Conservation (phyloP, 768 basidiomycete genomes). For the Nevesoporus exiguus region DNA sequence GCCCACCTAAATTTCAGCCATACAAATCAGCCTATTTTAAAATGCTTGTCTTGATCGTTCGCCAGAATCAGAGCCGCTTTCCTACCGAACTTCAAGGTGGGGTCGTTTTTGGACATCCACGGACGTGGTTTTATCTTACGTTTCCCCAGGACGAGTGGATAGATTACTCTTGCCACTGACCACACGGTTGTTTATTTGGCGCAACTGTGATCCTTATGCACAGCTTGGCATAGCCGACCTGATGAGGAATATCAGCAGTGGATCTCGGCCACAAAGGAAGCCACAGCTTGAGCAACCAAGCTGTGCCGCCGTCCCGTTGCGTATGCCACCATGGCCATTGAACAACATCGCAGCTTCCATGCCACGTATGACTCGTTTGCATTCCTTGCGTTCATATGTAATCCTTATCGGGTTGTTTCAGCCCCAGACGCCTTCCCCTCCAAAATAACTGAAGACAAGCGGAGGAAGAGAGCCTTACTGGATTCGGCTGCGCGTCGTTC, state of each 20-base stretch:
- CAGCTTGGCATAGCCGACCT: constrained; percentile 35
- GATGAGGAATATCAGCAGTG: constrained; percentile 16
- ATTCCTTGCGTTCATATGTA: background rate
- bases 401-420: constrained; percentile 21
- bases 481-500: constrained; percentile 13
- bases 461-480: constrained; percentile 9
- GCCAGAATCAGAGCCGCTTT: constrained; percentile 32
- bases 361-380: constrained; percentile 33
- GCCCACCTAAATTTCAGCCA: constrained; percentile 36
- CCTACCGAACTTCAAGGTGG: constrained; percentile 27
- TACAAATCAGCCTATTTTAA: constrained; percentile 50
- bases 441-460: constrained; percentile 16
- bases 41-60: constrained; percentile 40
- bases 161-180: constrained; percentile 34
- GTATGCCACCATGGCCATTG: constrained; percentile 24
- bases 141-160: constrained; percentile 27
- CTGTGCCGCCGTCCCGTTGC: constrained; percentile 10
- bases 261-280: constrained; percentile 14
- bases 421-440: constrained; percentile 38
- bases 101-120: background rate
- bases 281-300: constrained; percentile 17
- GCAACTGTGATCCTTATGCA: constrained; percentile 29
- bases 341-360: constrained; percentile 29
- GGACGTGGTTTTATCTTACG: constrained; percentile 3
- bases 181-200: constrained; percentile 29